A percentile compares a stretch with the other conserved stretches of the same genome.
phyloP scores from a whole-genome alignment of 163 green algal genomes.

The Scenedesmus sp. region DNA sequence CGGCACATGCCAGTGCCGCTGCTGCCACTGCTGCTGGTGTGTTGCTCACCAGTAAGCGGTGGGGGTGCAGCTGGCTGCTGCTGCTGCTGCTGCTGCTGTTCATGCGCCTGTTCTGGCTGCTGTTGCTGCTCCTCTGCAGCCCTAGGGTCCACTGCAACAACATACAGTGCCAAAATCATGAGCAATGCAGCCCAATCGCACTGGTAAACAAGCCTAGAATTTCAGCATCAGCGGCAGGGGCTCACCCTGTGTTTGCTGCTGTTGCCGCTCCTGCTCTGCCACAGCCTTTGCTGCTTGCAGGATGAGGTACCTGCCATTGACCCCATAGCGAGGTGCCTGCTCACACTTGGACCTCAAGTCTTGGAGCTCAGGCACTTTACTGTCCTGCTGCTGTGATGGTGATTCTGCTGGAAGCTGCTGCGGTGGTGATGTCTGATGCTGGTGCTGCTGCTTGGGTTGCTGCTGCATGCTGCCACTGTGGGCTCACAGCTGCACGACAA shows the following conservation, averaged over 20 bases:
- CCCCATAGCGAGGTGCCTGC: background rate
- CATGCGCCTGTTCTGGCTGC: background rate
- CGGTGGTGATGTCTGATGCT: background rate
- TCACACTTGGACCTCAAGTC: constrained; percentile 5
- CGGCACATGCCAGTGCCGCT: background rate
- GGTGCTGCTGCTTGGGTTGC: background rate
- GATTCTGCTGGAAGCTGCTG: background rate
- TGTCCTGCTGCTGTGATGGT: background rate
- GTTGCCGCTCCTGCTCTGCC: background rate
- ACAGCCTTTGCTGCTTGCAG: constrained; percentile 27
- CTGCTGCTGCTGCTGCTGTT: constrained; percentile 15
- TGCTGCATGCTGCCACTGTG: background rate
- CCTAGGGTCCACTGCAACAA: background rate
- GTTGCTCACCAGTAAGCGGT: background rate
- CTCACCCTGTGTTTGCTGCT: background rate
- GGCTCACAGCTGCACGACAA: background rate
- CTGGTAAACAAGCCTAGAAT: background rate
- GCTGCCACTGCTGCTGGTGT: background rate
- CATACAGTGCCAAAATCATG: background rate
- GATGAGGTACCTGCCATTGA: constrained; percentile 40
- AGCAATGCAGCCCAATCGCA: background rate
- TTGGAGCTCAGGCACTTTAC: background rate
- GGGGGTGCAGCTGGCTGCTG: background rate
- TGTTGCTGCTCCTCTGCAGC: background rate
- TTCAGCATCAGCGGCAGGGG: background rate